Base-by-base conservation (phyloP, 148 eudicot species). In the Pouteria glomerata region DNA sequence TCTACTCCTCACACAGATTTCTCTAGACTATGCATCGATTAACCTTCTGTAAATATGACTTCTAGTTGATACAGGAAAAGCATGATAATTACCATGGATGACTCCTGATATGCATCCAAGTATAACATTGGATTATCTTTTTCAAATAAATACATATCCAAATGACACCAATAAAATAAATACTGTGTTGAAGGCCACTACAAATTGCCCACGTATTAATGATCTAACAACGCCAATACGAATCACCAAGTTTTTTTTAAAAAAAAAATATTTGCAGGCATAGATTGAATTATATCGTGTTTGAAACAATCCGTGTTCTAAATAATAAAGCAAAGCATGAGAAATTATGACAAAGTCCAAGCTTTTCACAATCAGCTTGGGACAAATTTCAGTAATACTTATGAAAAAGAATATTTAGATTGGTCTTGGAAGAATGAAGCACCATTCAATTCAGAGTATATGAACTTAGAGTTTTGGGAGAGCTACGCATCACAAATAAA, bases 11-110 rank as follows among this genome's bases (percentile, higher is more conserved):
- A 42, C 26, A 24, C 4, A 48, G 24, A 47, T 2, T 47, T 16
- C 27, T 11, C 5, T 39, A 39, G 44, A 10, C 0, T 0, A 44
- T 3, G 24, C 13, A 50, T 66, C 2, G 7, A 63, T 23, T 24
- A 41, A 39, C 18, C 3, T 14, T 13, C 4, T 4, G 44, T 0
- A 24, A 63, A 63, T 8, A 8, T 29, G 4, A 2, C 3, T 16
- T 63, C 39, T 8, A 8, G 1, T 14, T 45, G 53, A 45, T 55
- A 57, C 16, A 19, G 27, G 10, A 31, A 68, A 68, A 33, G 30
- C 59, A 68, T 66, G 57, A 68, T 12, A 31, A 68, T 52, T 24
- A 48, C 29, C 39, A 66, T 48, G 41, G 39, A 48, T 30, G 50
- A 37, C 23, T 37, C 33, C 31, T 18, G 21, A 12, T 4, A 57